A percentile compares a stretch with the other conserved stretches of the same genome.
Conservation (phyloP, 2,329 filamentous ascomycete species). For the Penicillium sp. region DNA sequence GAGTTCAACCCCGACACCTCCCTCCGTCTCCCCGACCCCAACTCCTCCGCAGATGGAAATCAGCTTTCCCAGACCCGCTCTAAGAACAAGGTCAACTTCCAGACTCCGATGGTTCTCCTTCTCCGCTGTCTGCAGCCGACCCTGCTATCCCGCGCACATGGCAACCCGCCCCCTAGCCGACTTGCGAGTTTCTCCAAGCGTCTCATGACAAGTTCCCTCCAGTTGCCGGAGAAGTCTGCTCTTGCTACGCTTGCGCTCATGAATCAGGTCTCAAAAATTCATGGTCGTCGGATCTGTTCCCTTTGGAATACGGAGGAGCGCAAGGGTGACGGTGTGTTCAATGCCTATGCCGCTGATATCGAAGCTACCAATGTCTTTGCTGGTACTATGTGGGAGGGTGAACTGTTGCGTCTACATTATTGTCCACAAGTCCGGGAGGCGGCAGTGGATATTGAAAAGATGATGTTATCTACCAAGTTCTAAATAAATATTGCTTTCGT, state of each 20-base stretch:
- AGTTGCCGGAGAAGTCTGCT: slow-evolving; percentile 85
- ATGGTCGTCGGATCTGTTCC: slow-evolving; percentile 77
- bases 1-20: slow-evolving; percentile 74
- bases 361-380: slow-evolving; percentile 90
- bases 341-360: slow-evolving; percentile 68
- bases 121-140: slow-evolving; percentile 80
- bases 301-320: slow-evolving; percentile 95
- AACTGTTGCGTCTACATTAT: slow-evolving; percentile 80
- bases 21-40: slow-evolving; percentile 67
- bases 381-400: slow-evolving; percentile 88
- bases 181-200: slow-evolving; percentile 94
- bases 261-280: slow-evolving; percentile 73
- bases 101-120: slow-evolving; percentile 90
- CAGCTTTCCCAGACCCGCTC: slow-evolving; percentile 40
- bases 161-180: slow-evolving; percentile 72
- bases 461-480: slow-evolving; percentile 41
- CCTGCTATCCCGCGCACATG: slow-evolving; percentile 74
- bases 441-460: slow-evolving; percentile 67
- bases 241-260: slow-evolving; percentile 77
- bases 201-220: slow-evolving; percentile 75
- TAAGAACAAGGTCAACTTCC: slow-evolving; percentile 80
- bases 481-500: slow-evolving; percentile 25
- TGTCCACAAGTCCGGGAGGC: slow-evolving; percentile 82
- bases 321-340: slow-evolving; percentile 83
- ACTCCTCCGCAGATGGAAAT: slow-evolving; percentile 45